Evolutionary conservation across 2,329 filamentous ascomycete species (phyloP), one percentile per base, ranked within the genome.

Genomic region (Domatiomyces globalis): DNA sequence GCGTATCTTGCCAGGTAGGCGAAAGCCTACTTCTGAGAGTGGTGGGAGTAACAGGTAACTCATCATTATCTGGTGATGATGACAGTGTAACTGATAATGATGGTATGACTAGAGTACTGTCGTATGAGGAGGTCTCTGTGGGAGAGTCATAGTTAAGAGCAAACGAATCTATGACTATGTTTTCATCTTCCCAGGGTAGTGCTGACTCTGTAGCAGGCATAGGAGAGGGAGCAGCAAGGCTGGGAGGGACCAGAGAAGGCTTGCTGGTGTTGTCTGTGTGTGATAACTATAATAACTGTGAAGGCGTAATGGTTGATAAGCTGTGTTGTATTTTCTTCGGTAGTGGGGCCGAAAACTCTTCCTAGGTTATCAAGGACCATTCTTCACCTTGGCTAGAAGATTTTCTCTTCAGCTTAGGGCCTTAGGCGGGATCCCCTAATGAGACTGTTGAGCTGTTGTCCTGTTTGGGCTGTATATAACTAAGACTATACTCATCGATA

Each of bases 401-500:
- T 18, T 18, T 46, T 18, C 19, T 46, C 12, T 46, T 46, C 18
- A 20, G 19, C 9, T 10, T 10, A 46, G 44, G 12, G 10, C 18
- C 10, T 9, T 46, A 9, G 10, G 44, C 10, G 19, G 19, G 44
- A 9, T 18, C 18, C 10, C 10, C 10, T 46, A 10, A 46, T 10
- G 10, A 10, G 19, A 25, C 12, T 39, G 7, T 42, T 43, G 46
- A 43, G 43, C 39, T 17, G 27, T 51, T 27, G 10, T 29, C 5
- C 9, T 29, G 17, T 45, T 52, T 52, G 17, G 36, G 50, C 17
- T 42, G 3, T 44, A 39, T 42, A 2, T 39, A 18, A 44, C 50
- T 45, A 8, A 49, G 27, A 15, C 46, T 39, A 20, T 52, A 39
- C 27, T 52, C 50, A 20, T 49, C 46, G 29, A 52, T 52, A 22